These are phyloP conservation scores for Aspergillus leporis DNA, from an alignment of 495 filamentous ascomycete species.

Conservation along the genomic window DNA sequence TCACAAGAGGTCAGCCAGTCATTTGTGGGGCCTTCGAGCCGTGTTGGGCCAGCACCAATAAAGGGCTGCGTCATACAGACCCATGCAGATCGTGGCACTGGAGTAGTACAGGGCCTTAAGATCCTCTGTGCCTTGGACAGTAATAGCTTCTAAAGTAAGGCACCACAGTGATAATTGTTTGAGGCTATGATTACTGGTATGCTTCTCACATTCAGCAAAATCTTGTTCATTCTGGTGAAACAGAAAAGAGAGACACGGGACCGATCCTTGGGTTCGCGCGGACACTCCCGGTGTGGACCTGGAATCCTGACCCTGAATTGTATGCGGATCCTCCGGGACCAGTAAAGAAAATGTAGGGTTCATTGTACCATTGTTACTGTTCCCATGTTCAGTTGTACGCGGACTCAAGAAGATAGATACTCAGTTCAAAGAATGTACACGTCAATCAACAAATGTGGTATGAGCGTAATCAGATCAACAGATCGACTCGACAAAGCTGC, in stretches of 20 bases:
- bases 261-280: constrained; percentile 10
- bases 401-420: background rate
- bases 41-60: constrained; percentile 4
- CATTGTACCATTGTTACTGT: background rate
- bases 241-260: constrained; percentile 1
- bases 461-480: background rate
- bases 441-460: background rate
- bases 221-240: background rate
- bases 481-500: background rate
- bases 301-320: constrained; percentile 2
- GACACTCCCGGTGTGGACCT: constrained; percentile 23
- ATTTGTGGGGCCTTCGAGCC: constrained; percentile 1
- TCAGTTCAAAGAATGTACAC: background rate
- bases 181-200: background rate
- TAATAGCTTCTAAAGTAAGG: background rate
- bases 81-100: background rate
- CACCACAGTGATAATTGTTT: background rate
- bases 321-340: background rate
- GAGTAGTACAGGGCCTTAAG: background rate
- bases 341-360: background rate
- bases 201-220: background rate
- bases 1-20: background rate
- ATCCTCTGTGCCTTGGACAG: background rate
- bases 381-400: background rate
- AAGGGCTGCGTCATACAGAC: background rate